A percentile compares a stretch with the other conserved stretches of the same genome.
Evolutionary conservation across 2,329 filamentous ascomycete genomes (phyloP).

Genomic region (Pezicula carpinea): DNA sequence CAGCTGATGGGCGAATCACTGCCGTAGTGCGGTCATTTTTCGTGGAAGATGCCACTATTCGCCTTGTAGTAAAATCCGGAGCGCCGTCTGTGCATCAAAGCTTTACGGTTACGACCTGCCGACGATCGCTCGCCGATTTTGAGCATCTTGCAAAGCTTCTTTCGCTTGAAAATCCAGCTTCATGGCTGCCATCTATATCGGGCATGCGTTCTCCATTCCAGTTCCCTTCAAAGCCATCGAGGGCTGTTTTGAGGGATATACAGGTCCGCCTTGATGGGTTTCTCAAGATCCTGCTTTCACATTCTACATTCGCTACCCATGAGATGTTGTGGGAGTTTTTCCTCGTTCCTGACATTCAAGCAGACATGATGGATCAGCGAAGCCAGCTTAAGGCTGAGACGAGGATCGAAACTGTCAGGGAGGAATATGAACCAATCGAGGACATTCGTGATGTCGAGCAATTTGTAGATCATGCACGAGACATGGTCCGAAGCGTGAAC

Average conservation of each 20-base stretch:
- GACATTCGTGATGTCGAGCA: slow-evolving; percentile 86
- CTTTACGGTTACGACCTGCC: slow-evolving; percentile 91
- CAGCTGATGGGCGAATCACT: slow-evolving; percentile 76
- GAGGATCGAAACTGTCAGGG: slow-evolving; percentile 75
- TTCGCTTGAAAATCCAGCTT: slow-evolving; percentile 85
- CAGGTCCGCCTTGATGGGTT: slow-evolving; percentile 86
- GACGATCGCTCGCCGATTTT: slow-evolving; percentile 83
- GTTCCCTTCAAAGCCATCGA: slow-evolving; percentile 85
- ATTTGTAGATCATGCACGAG: slow-evolving; percentile 85
- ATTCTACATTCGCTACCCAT: slow-evolving; percentile 91
- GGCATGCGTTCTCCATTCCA: slow-evolving; percentile 85
- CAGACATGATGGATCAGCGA: slow-evolving; percentile 83
- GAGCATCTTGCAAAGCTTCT: slow-evolving; percentile 83
- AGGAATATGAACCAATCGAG: slow-evolving; percentile 81
- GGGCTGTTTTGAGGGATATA: slow-evolving; percentile 80
- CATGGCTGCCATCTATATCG: slow-evolving; percentile 80
- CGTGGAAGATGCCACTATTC: slow-evolving; percentile 90
- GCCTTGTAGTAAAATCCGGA: slow-evolving; percentile 90
- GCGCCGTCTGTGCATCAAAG: slow-evolving; percentile 76
- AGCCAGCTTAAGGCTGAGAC: slow-evolving; percentile 82
- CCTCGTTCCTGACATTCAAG: slow-evolving; percentile 87
- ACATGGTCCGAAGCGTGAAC: slow-evolving; percentile 82
- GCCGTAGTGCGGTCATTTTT: slow-evolving; percentile 95
- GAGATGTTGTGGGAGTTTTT: slow-evolving; percentile 99
- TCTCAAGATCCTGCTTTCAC: slow-evolving; percentile 76